Evolutionary conservation across 2,329 filamentous ascomycete species (phyloP), one percentile per base, ranked within the genome.

Genomic region (Ampelomyces quisqualis): DNA sequence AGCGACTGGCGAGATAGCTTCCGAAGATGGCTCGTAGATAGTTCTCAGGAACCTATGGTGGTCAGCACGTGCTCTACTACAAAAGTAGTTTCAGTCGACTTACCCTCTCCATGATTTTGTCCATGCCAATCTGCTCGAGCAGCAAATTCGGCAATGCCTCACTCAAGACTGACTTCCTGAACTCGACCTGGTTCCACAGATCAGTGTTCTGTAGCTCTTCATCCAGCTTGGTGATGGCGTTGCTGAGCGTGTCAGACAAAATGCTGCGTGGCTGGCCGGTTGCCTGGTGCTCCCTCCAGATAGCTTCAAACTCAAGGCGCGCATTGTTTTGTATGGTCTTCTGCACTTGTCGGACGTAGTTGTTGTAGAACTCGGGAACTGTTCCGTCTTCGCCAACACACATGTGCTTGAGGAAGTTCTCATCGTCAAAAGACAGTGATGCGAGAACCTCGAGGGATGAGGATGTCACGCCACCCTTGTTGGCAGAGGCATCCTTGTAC

Each of bases 381-480:
- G 84, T 81, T 36, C 89, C 93, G 51, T 85, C 79, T 53, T 90
- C 82, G 51, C 73, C 69, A 22, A 93, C 80, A 71, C 93, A 98
- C 93, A 98, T 98, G 77, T 98, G 84, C 70, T 90, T 77, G 37
- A 86, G 79, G 73, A 98, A 98, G 51, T 84, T 82, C 42, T 81
- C 75, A 54, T 98, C 93, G 60, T 98, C 88, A 64, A 98, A 97
- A 27, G 90, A 93, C 42, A 98, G 78, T 10, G 90, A 93, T 6
- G 93, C 93, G 17, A 98, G 81, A 5, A 98, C 93, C 64, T 98
- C 93, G 21, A 97, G 83, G 1, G 93, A 97, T 0, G 93, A 97
- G 1, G 90, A 96, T 1, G 93, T 98, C 31, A 98, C 93, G 68
- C 93, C 93, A 53, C 93, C 93, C 78, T 98, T 98, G 80, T 98